These are phyloP conservation scores for Metschnikowia cubensis DNA, from an alignment of 805 yeast species.

Conservation along the genomic window DNA sequence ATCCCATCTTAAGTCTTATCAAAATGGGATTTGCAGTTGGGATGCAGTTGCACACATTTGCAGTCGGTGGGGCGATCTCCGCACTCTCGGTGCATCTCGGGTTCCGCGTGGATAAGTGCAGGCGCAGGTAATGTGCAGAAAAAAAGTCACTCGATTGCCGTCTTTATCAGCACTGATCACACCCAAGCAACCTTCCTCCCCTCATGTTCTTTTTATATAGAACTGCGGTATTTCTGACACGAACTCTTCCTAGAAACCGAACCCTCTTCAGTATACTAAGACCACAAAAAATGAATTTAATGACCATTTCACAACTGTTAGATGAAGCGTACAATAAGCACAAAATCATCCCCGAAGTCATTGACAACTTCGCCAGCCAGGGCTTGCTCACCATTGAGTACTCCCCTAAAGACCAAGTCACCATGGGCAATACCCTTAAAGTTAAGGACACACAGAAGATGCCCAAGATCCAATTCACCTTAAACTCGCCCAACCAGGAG, in stretches of 20 bases:
- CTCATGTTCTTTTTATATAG: conserved; percentile 15
- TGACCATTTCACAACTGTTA: conserved; percentile 53
- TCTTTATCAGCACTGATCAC: conserved; percentile 4
- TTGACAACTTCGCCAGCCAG: conserved; percentile 45
- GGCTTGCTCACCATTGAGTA: conserved; percentile 64
- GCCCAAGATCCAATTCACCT: conserved; percentile 67
- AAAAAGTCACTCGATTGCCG: conserved; percentile 10
- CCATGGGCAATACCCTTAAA: conserved; percentile 71
- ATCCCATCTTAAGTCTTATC: no score
- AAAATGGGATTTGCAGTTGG: neutral
- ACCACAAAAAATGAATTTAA: conserved; percentile 35
- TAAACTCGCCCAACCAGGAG: conserved; percentile 44
- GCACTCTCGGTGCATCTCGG: conserved; percentile 9
- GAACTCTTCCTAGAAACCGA: neutral
- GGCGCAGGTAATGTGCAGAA: conserved; percentile 10
- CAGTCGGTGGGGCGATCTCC: conserved; percentile 4
- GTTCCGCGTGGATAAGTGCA: conserved; percentile 1
- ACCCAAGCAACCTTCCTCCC: neutral
- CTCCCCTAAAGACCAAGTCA: conserved; percentile 54
- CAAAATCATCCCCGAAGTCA: conserved; percentile 50
- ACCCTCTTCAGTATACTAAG: neutral
- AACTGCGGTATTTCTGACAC: conserved; percentile 6
- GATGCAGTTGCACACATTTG: neutral
- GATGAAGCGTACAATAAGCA: conserved; percentile 48
- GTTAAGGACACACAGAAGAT: conserved; percentile 62